These are phyloP conservation scores for Solanum chaucha DNA, from an alignment of 257 asterid genomes.

Conservation along the genomic window DNA sequence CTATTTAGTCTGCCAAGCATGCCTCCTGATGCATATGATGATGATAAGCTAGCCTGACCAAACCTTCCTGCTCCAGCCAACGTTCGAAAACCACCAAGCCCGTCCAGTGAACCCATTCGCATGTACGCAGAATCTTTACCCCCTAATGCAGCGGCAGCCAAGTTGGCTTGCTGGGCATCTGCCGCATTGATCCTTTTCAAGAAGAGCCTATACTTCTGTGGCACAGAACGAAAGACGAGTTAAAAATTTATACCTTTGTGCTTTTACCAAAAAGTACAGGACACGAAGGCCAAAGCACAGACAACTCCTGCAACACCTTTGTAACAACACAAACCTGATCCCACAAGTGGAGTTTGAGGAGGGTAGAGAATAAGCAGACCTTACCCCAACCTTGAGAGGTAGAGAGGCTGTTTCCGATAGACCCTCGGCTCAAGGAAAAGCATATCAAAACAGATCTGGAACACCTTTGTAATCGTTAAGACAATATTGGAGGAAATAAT, in stretches of 20 bases:
- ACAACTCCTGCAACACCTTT: background rate
- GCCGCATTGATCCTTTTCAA: constrained; percentile 63
- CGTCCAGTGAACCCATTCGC: constrained; percentile 53
- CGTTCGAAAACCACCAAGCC: constrained; percentile 54
- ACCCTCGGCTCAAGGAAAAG: background rate
- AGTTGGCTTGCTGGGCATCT: constrained; percentile 71
- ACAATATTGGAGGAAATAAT: background rate
- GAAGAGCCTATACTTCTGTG: constrained; percentile 82
- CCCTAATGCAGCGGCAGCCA: constrained; percentile 77
- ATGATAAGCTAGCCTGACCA: constrained; percentile 32
- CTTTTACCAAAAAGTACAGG: background rate
- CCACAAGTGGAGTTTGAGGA: background rate
- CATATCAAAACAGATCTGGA: background rate
- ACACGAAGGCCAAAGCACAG: background rate
- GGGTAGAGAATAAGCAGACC: background rate
- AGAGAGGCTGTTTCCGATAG: background rate
- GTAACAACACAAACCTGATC: background rate
- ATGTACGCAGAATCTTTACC: constrained; percentile 62
- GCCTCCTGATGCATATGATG: constrained; percentile 46
- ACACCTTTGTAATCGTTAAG: background rate
- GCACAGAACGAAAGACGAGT: background rate
- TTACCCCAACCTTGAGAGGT: background rate
- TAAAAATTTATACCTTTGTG: background rate
- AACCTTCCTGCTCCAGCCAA: constrained; percentile 56
- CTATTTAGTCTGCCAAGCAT: constrained; percentile 71